These are phyloP conservation scores for Suillus weaverae DNA, from an alignment of 768 basidiomycete genomes.

Conservation along the genomic window DNA sequence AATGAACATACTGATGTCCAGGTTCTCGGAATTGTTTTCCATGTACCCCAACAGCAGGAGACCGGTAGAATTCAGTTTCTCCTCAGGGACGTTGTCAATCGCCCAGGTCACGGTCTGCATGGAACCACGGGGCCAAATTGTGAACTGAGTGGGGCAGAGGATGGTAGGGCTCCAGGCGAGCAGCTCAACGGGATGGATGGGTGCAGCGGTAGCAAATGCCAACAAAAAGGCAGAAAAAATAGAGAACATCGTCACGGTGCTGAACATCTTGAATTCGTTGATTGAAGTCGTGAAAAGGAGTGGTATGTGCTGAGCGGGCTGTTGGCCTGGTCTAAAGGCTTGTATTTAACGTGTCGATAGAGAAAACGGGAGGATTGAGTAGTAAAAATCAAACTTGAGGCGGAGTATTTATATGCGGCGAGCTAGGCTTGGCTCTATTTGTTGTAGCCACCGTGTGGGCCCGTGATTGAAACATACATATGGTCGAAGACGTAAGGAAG, in stretches of 20 bases:
- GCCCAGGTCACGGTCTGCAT: slow-evolving; percentile 46
- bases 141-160: slow-evolving; percentile 34
- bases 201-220: slow-evolving; percentile 28
- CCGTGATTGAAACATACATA: neutral
- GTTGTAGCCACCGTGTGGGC: neutral
- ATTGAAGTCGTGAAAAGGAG: slow-evolving; percentile 20
- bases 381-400: neutral
- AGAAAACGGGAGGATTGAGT: neutral
- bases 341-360: slow-evolving; percentile 3
- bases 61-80: slow-evolving; percentile 37
- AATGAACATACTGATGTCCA: slow-evolving; percentile 45
- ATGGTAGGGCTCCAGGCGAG: slow-evolving; percentile 44
- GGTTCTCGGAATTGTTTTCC: slow-evolving; percentile 42
- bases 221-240: slow-evolving; percentile 35
- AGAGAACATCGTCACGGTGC: slow-evolving; percentile 13
- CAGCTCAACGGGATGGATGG: slow-evolving; percentile 28
- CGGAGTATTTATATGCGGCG: slow-evolving; percentile 17
- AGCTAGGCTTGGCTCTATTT: slow-evolving; percentile 25
- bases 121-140: slow-evolving; percentile 39
- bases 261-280: slow-evolving; percentile 21
- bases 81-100: slow-evolving; percentile 36
- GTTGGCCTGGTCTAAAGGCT: neutral
- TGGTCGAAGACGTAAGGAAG: neutral
- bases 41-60: slow-evolving; percentile 46
- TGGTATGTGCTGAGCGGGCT: slow-evolving; percentile 15